These are phyloP conservation scores for Aspergillus conjunctus DNA, from an alignment of 495 filamentous ascomycete species.

Conservation along the genomic window DNA sequence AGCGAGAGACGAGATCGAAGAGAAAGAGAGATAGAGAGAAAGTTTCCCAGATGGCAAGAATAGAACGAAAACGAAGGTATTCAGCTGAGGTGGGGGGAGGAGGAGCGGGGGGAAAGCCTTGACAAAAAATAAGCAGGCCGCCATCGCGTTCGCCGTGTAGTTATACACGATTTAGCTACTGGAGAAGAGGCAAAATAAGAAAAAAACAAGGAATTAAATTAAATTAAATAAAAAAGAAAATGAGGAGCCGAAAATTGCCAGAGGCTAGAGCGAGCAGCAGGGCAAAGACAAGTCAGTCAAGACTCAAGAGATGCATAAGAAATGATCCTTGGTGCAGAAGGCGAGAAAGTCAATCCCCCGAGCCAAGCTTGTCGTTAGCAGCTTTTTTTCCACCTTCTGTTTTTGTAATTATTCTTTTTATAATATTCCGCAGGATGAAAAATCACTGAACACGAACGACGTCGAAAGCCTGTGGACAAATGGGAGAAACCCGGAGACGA, in stretches of 20 bases:
- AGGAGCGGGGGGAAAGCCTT: constrained; percentile 3
- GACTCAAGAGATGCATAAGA: constrained; percentile 10
- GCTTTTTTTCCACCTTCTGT: no score
- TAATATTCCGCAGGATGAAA: not conserved
- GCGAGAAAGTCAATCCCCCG: not conserved
- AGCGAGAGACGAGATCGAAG: constrained; percentile 14
- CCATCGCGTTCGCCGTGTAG: constrained; percentile 19
- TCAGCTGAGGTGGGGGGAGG: constrained; percentile 19
- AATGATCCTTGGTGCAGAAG: constrained; percentile 4
- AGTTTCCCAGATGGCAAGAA: constrained; percentile 10
- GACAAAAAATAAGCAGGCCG: constrained; percentile 21
- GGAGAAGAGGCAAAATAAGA: constrained; percentile 12
- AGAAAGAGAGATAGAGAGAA: constrained; percentile 15
- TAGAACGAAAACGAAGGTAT: constrained; percentile 11
- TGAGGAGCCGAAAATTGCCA: not conserved
- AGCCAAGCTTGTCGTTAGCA: constrained; percentile 2
- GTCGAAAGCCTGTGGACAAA: not conserved
- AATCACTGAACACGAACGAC: not conserved
- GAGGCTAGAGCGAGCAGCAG: not conserved
- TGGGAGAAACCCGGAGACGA: constrained; percentile 7
- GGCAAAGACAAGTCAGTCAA: constrained; percentile 7
- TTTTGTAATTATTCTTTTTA: no score
- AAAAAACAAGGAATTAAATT: constrained; percentile 12
- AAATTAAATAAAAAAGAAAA: constrained; percentile 2
- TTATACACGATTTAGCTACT: constrained; percentile 19